Evolutionary conservation across 2,329 filamentous ascomycete species (phyloP).

Genomic region (Aspergillus quadrilineatus): DNA sequence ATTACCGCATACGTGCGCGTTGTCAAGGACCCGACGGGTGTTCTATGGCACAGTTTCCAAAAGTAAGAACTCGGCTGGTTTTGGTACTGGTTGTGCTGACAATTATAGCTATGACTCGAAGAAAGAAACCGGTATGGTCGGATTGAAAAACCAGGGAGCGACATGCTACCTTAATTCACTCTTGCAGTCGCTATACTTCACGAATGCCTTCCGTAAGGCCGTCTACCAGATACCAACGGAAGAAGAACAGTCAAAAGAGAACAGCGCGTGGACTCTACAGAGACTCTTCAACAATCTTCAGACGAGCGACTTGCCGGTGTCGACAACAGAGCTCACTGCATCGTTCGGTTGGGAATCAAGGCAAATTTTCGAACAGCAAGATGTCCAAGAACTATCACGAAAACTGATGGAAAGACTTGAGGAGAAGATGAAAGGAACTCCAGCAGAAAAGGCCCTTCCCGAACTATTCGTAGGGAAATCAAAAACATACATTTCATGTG

Average conservation of each 20-base stretch:
- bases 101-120: constrained; percentile 84
- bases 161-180: constrained; percentile 86
- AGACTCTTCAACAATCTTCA: constrained; percentile 93
- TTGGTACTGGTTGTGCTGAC: constrained; percentile 33
- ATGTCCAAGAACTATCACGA: constrained; percentile 93
- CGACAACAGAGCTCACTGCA: constrained; percentile 88
- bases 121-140: constrained; percentile 95
- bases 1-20: constrained; percentile 50
- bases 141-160: constrained; percentile 93
- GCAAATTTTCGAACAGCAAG: constrained; percentile 98
- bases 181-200: constrained; percentile 80
- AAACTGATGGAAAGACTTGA: constrained; percentile 98
- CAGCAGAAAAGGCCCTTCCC: constrained; percentile 82
- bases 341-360: constrained; percentile 98
- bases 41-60: constrained; percentile 49
- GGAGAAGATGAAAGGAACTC: constrained; percentile 96
- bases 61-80: constrained; percentile 32
- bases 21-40: constrained; percentile 50
- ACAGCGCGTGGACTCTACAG: constrained; percentile 92
- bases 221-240: constrained; percentile 97
- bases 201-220: constrained; percentile 90
- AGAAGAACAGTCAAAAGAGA: constrained; percentile 73
- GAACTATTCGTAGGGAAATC: constrained; percentile 96
- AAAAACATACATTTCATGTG: constrained; percentile 98
- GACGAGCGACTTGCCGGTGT: constrained; percentile 77